Evolutionary conservation across 2,329 filamentous ascomycete species (phyloP).

Genomic region (Talaromyces sp.): DNA sequence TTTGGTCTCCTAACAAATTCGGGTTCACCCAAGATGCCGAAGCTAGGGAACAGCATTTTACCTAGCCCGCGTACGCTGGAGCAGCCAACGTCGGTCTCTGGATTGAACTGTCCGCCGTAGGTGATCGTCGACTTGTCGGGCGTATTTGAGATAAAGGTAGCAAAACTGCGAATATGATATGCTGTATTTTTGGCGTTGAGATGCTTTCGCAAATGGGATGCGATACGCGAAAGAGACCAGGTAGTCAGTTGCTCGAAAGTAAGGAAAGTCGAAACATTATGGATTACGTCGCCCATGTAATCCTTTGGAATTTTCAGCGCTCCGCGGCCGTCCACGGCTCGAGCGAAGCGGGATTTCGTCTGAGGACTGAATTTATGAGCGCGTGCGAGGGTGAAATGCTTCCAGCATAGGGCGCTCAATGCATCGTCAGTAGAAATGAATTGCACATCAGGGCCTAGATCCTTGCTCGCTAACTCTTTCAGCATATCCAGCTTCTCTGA

Average conservation of each 20-base stretch:
- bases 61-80: slow-evolving; percentile 10
- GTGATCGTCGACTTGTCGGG: slow-evolving; percentile 13
- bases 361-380: neutral
- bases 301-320: slow-evolving; percentile 5
- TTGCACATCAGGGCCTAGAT: slow-evolving; percentile 23
- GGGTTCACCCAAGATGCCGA: slow-evolving; percentile 21
- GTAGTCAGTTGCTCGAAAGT: slow-evolving; percentile 10
- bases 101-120: slow-evolving; percentile 13
- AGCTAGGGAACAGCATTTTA: slow-evolving; percentile 13
- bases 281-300: slow-evolving; percentile 16
- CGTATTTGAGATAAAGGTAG: slow-evolving; percentile 6
- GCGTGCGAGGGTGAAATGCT: slow-evolving; percentile 12
- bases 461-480: slow-evolving; percentile 21
- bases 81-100: slow-evolving; percentile 11
- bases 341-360: slow-evolving; percentile 6
- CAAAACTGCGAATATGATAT: slow-evolving; percentile 15
- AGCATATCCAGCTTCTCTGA: slow-evolving; percentile 16
- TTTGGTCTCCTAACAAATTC: slow-evolving; percentile 21
- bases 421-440: slow-evolving; percentile 17
- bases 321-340: slow-evolving; percentile 8
- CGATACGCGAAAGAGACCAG: slow-evolving; percentile 9
- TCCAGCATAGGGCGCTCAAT: slow-evolving; percentile 13
- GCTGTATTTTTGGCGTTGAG: slow-evolving; percentile 6
- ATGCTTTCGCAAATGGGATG: slow-evolving; percentile 10
- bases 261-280: slow-evolving; percentile 13